These are phyloP conservation scores for Paramecium octaurelia DNA, from an alignment of 73 alveolate genomes.

Conservation along the genomic window DNA sequence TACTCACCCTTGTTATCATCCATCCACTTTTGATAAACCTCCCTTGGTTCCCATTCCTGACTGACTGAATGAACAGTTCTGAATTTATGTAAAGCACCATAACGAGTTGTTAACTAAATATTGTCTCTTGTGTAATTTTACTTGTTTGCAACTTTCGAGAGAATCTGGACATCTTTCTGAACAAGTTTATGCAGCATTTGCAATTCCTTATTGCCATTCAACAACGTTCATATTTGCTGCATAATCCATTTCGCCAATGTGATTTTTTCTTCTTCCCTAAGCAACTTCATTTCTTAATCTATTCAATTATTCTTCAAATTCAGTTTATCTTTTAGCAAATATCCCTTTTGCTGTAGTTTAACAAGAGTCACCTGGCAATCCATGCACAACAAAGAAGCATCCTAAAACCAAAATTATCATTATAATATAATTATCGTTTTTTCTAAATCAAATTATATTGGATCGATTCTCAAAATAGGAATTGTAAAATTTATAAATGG, in stretches of 20 bases:
- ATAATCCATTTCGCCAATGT: neutral
- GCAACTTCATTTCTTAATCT: slow-evolving; percentile 49
- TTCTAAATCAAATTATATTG: neutral
- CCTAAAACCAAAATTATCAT: slow-evolving; percentile 13
- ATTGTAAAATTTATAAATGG: neutral
- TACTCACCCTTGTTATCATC: neutral
- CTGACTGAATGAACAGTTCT: neutral
- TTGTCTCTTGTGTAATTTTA: neutral
- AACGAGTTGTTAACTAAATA: neutral
- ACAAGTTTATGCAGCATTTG: slow-evolving; percentile 17
- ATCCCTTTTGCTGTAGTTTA: slow-evolving; percentile 37
- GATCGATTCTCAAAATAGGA: neutral
- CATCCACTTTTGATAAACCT: slow-evolving; percentile 11
- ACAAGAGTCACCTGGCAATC: slow-evolving; percentile 24
- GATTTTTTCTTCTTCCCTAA: slow-evolving; percentile 30
- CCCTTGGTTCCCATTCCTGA: neutral
- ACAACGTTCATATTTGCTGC: slow-evolving; percentile 39
- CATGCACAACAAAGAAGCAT: neutral
- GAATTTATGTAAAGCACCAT: slow-evolving; percentile 37
- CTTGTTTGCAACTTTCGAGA: slow-evolving; percentile 1
- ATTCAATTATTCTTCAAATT: slow-evolving; percentile 20
- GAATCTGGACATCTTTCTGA: slow-evolving; percentile 44
- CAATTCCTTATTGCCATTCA: slow-evolving; percentile 26
- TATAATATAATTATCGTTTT: neutral
- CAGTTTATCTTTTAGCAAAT: neutral